Percentiles rank a stretch among this genome's conserved stretches.
These are phyloP conservation scores for Phytophthora europaea DNA, from an alignment of 352 stramenopile species.

Conservation along the genomic window DNA sequence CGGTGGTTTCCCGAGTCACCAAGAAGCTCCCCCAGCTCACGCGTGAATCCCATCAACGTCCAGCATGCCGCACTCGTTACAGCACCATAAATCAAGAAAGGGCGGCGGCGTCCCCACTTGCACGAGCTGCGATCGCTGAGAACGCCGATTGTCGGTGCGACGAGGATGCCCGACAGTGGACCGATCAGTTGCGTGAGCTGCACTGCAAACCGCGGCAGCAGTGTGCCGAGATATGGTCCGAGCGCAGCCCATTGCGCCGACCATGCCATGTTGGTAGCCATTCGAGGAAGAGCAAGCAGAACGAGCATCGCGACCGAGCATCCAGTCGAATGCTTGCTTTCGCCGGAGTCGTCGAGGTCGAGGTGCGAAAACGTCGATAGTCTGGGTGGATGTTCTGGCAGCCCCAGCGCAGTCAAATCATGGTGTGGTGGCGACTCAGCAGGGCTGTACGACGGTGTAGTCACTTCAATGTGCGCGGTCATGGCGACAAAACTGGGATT, in stretches of 20 bases:
- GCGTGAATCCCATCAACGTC: constrained; percentile 77
- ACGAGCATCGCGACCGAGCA: constrained; percentile 79
- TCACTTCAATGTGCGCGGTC: constrained; percentile 40
- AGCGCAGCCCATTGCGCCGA: constrained; percentile 81
- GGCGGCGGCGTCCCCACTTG: constrained; percentile 70
- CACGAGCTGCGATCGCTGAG: constrained; percentile 67
- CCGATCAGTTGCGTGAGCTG: constrained; percentile 83
- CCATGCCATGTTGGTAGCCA: constrained; percentile 87
- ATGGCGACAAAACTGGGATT: constrained; percentile 17
- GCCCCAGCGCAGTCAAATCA: constrained; percentile 30
- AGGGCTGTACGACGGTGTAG: constrained; percentile 54
- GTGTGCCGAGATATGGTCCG: constrained; percentile 74
- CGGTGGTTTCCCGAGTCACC: constrained; percentile 59
- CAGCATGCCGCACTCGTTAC: constrained; percentile 73
- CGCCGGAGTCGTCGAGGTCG: constrained; percentile 35
- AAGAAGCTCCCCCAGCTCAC: constrained; percentile 66
- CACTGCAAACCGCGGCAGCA: constrained; percentile 72
- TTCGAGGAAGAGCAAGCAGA: constrained; percentile 70
- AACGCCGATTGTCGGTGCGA: constrained; percentile 74
- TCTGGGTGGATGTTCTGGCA: constrained; percentile 38
- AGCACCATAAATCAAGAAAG: constrained; percentile 71
- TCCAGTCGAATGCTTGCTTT: constrained; percentile 33
- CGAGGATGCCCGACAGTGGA: constrained; percentile 73
- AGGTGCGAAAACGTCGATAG: constrained; percentile 50
- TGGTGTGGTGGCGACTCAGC: constrained; percentile 39